Evolutionary conservation across 2,329 filamentous ascomycete genomes (phyloP), one percentile per base, ranked within the genome.

Genomic region (Cryoendolithus antarcticus): DNA sequence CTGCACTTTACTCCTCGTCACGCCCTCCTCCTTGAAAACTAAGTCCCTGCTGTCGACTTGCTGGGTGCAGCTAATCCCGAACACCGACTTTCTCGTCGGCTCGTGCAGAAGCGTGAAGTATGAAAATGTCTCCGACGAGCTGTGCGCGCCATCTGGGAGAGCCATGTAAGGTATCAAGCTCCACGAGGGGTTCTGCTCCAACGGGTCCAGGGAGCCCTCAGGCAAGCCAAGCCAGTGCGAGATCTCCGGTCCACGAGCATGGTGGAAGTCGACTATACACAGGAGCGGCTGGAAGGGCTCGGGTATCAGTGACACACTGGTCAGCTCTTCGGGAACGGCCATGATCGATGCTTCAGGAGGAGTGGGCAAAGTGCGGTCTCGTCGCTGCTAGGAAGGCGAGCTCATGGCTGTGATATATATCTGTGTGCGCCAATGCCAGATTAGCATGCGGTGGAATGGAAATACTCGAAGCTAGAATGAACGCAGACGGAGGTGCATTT

Each of bases 1-100:
- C 60, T 98, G 91, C 32, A 98, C 91, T 1, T 91, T 95, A 44
- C 86, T 94, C 45, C 91, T 75, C n/a, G 91, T 98, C 37, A 98
- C 91, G 42, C 96, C 89, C 37, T 82, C 69, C 0, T 86, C 82
- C 21, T 85, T 76, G 56, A 84, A 77, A 48, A 86, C 72, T 46
- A 98, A 70, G 52, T 79, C 70, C 9, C 77, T 76, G 10, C 86
- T 74, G 55, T 93, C 84, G 54, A 98, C 74, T 64, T 96, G 91
- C 43, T 89, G 75, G 10, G 89, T 94, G 61, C 91, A 98, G 11
- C 86, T 83, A 56, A 98, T 95, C 45, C 91, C 91, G 58, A 98
- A 98, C 13, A 98, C 24, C 77, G 75, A 49, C 9, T 47, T 46
- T 4, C 32, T 32, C 9, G 35, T 21, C 9, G 39, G 70, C 34